Evolutionary conservation across 768 basidiomycete species (phyloP), one percentile per base, ranked within the genome.

Genomic region (Lactarius psammicola): DNA sequence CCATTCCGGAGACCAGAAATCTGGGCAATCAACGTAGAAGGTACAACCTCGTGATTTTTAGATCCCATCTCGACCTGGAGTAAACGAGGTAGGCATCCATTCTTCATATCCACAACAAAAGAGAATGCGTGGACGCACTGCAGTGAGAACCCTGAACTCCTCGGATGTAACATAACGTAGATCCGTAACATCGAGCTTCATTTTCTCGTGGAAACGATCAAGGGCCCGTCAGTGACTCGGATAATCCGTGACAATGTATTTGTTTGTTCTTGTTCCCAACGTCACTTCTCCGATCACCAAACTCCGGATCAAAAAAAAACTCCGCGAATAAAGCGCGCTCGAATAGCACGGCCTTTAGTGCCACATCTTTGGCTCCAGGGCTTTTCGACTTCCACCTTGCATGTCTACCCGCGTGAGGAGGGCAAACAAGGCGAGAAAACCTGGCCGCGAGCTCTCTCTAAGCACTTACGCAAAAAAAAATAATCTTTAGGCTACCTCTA

Each of bases 31-130:
- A 98, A 85, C 0, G 84, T 77, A 9, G 90, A 87, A 3, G 97
- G 97, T 17, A 99, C 95, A 42, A 97, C 84, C 76, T 98, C 92
- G 73, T 99, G 97, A 75, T 98, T 98, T 80, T 97, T 97, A 4
- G 92, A 95, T 23, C 96, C 97, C 83, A 96, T 94, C 79, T 99
- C 97, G 40, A 92, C 92, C 95, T 98, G n/a, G 42, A 33, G 17
- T 53, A 44, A 38, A 17, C 18, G 26, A 49, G 13, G 11, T 23
- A 51, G 49, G n/a, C 26, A 15, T 26, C 23, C 49, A 15, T 51
- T 51, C 11, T 26, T 17, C 26, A 15, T 15, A 51, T 26, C 23
- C 26, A 26, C 49, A 26, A 15, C 1, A 31, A 46, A 17, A 59
- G 33, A 23, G 1, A 2, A 15, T 3, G 26, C 31, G 17, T 26